Evolutionary conservation across 176 grass and related monocot species (phyloP), one percentile per base, ranked within the genome.

Genomic region (Musa beccarii): DNA sequence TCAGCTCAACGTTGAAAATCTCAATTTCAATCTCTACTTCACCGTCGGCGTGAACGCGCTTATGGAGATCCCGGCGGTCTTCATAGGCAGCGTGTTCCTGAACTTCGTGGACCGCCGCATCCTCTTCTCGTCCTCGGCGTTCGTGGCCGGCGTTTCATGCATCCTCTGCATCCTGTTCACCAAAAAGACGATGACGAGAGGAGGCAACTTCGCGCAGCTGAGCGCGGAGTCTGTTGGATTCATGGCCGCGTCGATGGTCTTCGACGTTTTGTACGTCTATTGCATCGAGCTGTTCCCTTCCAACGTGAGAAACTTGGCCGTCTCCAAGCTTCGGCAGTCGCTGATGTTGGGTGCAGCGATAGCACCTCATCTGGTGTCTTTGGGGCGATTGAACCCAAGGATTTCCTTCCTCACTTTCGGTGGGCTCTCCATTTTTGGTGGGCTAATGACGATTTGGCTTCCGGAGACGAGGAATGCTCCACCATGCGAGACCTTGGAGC

Each of bases 11-110:
- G 86, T 81, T 0, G 86, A 88, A 76, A 88, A 88, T 78, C 78
- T 88, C 5, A 74, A 81, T 28, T 88, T 88, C 52, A 78, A 84
- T n/a, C 69, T 88, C 14, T 88, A 88, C 73, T 84, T 88, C 73
- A 77, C 81, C 14, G 81, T 83, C 17, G 86, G 73, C 14, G 57
- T 69, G 29, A 88, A 88, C 68, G 86, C 77, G 29, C 23, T 88
- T 11, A 88, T 88, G 86, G 86, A 88, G 72, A 84, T 88, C 68
- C 86, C 86, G 1, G 86, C 86, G 1, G 78, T 88, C 72, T 78
- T 84, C 59, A 12, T 84, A 64, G 86, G 81, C 25, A 88, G 86
- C 34, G 76, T 88, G 21, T 59, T 88, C 8, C 73, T 88, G 13
- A 76, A 78, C 59, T 77, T 80, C 52, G 76, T 68, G 0, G 22